Evolutionary conservation across 192 early-diverging fungal species (phyloP), one percentile per base, ranked within the genome.

Genomic region (Backusella sp.): DNA sequence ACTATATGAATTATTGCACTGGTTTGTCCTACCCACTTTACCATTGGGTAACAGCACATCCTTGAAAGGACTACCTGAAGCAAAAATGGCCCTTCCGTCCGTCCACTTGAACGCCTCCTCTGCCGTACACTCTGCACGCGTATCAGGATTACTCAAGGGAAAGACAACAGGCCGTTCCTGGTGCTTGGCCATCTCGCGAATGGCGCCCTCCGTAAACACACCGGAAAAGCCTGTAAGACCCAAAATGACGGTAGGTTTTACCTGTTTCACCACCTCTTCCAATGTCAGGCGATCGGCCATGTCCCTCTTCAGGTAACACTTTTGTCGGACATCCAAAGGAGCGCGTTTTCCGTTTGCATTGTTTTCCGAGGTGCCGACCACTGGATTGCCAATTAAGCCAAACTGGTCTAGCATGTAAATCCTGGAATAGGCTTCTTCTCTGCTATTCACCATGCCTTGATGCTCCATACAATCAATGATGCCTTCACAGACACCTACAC

Each of bases 1-100:
- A 70, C 96, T 94, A 81, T 96, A 98, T 90, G 93, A 95, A 86
- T 97, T 97, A 88, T 97, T 96, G 77, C 94, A 95, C 85, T 96
- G 95, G n/a, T 91, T 94, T 15, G 95, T 93, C 34, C 89, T 82
- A 26, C 83, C 77, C 21, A 86, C 66, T 71, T 88, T 79, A 17
- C 86, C 85, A 34, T 89, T 88, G 7, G 92, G 89, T 52, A 93
- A 83, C 5, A 83, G 87, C 78, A 92, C 92, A 21, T 87, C 68
- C 30, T 96, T 95, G 86, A 99, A 99, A 15, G 92, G 94, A 8
- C 96, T 98, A 67, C 97, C 96, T 2, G 94, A 96, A 23, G 96
- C 96, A 88, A 99, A 98, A 68, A 99, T 91, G 23, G 96, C 96
- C 68, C 90, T 86, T 79, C 95, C 92, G 68, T 95, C 83, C 15